Conservation (phyloP, 106 monocot genomes). For the Dendrobium chrysotoxum region DNA sequence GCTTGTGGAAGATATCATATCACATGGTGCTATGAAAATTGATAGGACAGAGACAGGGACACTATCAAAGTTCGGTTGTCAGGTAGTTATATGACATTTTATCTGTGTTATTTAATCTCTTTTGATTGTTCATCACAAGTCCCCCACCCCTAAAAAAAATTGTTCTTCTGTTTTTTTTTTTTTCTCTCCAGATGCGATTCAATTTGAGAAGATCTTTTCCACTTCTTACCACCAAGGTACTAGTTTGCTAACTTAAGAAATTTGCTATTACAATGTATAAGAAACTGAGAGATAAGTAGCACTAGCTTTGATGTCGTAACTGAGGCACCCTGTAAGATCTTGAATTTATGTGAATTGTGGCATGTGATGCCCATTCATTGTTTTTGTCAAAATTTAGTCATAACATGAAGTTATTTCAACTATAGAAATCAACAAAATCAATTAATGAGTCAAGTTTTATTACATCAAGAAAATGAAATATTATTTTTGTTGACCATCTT, state of each 20-base stretch:
- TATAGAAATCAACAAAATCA: neutral
- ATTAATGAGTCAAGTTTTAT: neutral
- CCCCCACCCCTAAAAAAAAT: neutral
- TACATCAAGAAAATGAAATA: neutral
- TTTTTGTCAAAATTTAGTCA: neutral
- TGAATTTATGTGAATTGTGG: neutral
- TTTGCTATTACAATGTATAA: neutral
- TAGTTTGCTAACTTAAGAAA: neutral
- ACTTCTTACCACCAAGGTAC: slow-evolving; percentile 92
- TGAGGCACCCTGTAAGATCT: neutral
- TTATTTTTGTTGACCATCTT: neutral
- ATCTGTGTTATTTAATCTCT: neutral
- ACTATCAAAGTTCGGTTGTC: slow-evolving; percentile 90
- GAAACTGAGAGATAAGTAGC: neutral
- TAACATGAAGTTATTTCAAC: neutral
- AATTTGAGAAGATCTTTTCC: slow-evolving; percentile 94
- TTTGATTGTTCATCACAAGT: neutral
- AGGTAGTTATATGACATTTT: slow-evolving; percentile 31
- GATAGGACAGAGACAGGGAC: slow-evolving; percentile 96
- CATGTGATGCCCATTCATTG: neutral
- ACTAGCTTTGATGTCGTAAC: neutral
- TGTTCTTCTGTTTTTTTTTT: neutral
- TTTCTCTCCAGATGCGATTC: slow-evolving; percentile 68
- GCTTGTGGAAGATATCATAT: slow-evolving; percentile 74
- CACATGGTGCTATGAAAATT: slow-evolving; percentile 60